A percentile compares a stretch with the other conserved stretches of the same genome.
Evolutionary conservation across 2,329 filamentous ascomycete genomes (phyloP).

Genomic region (Myriosclerotinia curreyana): DNA sequence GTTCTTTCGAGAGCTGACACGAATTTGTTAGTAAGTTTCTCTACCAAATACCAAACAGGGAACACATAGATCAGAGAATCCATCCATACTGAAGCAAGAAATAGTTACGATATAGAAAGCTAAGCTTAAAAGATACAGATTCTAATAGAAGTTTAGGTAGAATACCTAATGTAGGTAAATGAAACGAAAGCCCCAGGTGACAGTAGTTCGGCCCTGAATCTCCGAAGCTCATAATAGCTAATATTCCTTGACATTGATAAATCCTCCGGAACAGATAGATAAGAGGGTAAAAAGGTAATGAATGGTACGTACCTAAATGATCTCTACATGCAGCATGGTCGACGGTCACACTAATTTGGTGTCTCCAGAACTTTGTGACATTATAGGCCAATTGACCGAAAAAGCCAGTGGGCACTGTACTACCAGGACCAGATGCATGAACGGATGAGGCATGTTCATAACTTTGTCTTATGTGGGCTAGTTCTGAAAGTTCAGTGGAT

Average conservation of each 20-base stretch:
- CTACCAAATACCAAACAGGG: background rate
- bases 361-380: slow-evolving; percentile 46
- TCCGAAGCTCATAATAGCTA: slow-evolving; percentile 23
- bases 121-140: background rate
- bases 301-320: slow-evolving; percentile 50
- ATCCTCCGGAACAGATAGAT: slow-evolving; percentile 13
- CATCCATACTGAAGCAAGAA: slow-evolving; percentile 3
- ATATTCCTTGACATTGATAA: slow-evolving; percentile 5
- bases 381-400: slow-evolving; percentile 28
- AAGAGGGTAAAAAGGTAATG: slow-evolving; percentile 23
- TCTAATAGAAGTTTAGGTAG: background rate
- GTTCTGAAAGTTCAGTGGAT: slow-evolving; percentile 30
- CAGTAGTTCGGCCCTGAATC: slow-evolving; percentile 21
- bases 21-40: slow-evolving; percentile 20
- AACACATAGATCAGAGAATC: background rate
- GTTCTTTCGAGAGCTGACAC: slow-evolving; percentile 68
- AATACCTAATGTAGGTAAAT: background rate
- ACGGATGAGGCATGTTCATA: slow-evolving; percentile 31
- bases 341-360: slow-evolving; percentile 50
- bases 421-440: slow-evolving; percentile 14
- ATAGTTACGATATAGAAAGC: background rate
- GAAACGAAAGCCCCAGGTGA: slow-evolving; percentile 17
- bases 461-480: slow-evolving; percentile 31
- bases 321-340: slow-evolving; percentile 51
- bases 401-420: slow-evolving; percentile 23